Conservation (phyloP, 768 basidiomycete genomes). For the Lentinula boryana region DNA sequence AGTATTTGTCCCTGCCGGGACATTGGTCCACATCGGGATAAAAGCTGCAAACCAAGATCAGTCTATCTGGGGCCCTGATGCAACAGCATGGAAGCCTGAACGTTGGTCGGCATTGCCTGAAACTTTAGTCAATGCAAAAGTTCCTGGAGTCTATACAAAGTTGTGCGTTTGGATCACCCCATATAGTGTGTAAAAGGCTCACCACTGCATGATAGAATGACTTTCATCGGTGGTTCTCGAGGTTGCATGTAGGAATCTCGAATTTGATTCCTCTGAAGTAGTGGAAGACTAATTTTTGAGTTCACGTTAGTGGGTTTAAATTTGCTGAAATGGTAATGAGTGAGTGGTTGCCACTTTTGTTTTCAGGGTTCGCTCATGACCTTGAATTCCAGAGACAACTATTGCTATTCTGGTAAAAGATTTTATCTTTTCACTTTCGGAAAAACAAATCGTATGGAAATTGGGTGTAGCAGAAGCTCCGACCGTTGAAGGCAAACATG, state of each 20-base stretch:
- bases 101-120: slow-evolving; percentile 32
- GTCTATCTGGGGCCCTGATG: slow-evolving; percentile 30
- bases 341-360: neutral
- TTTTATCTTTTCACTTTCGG: no score
- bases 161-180: slow-evolving; percentile 17
- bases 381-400: no score
- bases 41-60: slow-evolving; percentile 25
- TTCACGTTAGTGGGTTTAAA: neutral
- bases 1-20: slow-evolving; percentile 21
- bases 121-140: slow-evolving; percentile 21
- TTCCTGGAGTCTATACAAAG: slow-evolving; percentile 29
- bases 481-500: no score
- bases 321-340: slow-evolving; percentile 2
- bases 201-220: slow-evolving; percentile 28
- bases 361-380: no score
- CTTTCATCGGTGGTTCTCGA: slow-evolving; percentile 33
- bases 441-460: no score
- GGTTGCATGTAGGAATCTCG: slow-evolving; percentile 27
- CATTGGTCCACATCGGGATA: slow-evolving; percentile 21
- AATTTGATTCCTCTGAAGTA: no score
- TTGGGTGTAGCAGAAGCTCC: no score
- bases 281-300: neutral
- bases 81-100: slow-evolving; percentile 39
- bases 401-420: no score
- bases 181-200: neutral